A percentile compares a stretch with the other conserved stretches of the same genome.
Conservation (phyloP, 2,329 filamentous ascomycete genomes). For the Colletotrichum sp. region DNA sequence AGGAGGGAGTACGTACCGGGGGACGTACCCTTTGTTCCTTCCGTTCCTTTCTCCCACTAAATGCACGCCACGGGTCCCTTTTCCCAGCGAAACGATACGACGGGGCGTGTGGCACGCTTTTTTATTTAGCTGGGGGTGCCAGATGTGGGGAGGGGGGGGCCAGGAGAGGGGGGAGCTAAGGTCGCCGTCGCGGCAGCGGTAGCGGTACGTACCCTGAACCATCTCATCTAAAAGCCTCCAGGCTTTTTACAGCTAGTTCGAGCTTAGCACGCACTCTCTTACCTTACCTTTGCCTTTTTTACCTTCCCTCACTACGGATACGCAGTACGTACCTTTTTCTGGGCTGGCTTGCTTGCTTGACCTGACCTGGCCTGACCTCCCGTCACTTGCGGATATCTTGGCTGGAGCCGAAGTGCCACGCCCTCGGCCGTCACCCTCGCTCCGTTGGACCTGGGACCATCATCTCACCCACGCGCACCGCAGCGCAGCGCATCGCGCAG, state of each 20-base stretch:
- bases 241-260: background rate
- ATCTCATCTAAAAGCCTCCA: conserved; percentile 12
- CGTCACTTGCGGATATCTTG: background rate
- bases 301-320: background rate
- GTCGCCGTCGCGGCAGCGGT: background rate
- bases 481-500: background rate
- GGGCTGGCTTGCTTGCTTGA: background rate
- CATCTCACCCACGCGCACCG: background rate
- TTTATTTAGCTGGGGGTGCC: conserved; percentile 11
- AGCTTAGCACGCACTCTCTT: background rate
- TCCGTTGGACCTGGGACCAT: background rate
- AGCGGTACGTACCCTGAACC: conserved; percentile 1
- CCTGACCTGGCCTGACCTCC: background rate
- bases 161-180: background rate
- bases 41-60: conserved; percentile 4
- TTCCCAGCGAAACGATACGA: conserved; percentile 18
- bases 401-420: background rate
- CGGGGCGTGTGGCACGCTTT: conserved; percentile 8
- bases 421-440: background rate
- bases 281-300: background rate
- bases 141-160: background rate
- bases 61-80: conserved; percentile 1
- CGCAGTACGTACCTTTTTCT: background rate
- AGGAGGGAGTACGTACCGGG: conserved; percentile 3
- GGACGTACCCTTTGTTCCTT: conserved; percentile 16